Evolutionary conservation across 2,329 filamentous ascomycete genomes (phyloP), one percentile per base, ranked within the genome.

Genomic region (Monosporascus sp.): DNA sequence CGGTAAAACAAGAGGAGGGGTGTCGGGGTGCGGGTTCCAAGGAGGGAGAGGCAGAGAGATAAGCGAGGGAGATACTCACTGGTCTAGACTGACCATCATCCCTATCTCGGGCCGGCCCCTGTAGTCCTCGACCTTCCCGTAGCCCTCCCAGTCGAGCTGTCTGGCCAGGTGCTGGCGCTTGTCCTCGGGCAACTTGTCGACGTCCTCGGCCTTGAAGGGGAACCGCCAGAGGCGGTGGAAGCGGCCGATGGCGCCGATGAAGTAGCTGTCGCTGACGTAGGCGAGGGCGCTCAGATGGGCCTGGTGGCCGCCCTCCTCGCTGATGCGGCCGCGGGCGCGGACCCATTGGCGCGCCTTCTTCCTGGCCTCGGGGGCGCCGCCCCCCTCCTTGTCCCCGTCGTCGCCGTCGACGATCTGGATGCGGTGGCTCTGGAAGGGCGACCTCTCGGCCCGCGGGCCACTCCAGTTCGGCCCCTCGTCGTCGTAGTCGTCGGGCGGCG

Each of bases 211-310:
- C 14, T 74, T 56, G 48, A 77, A 79, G 1, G 80, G 82, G 67
- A 89, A 90, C 15, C 89, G 80, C 81, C 88, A 92, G 37, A 97
- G 78, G 52, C 83, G 80, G 70, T 97, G 92, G 51, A 92, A 85
- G 20, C 90, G 83, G 27, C 86, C 78, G 7, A 97, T 83, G 2
- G 92, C 97, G 39, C 89, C 92, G 69, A 97, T 92, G 72, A 99
- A 97, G 74, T 89, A 94, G 66, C 82, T 88, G 72, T 97, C 93
- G 25, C 86, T 90, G 75, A 97, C 89, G 74, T 97, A 99, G 24
- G 93, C 93, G 56, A 99, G 78, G 8, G 94, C 94, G 38, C 83
- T 87, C 37, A 97, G 76, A 67, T 97, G 92, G 11, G 91, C 90
- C 63, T 88, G 82, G 58, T 87, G 83, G 1, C 90, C 90, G 20